These are phyloP conservation scores for Calonectria fujianensis DNA, from an alignment of 2,329 filamentous ascomycete species.

Conservation along the genomic window DNA sequence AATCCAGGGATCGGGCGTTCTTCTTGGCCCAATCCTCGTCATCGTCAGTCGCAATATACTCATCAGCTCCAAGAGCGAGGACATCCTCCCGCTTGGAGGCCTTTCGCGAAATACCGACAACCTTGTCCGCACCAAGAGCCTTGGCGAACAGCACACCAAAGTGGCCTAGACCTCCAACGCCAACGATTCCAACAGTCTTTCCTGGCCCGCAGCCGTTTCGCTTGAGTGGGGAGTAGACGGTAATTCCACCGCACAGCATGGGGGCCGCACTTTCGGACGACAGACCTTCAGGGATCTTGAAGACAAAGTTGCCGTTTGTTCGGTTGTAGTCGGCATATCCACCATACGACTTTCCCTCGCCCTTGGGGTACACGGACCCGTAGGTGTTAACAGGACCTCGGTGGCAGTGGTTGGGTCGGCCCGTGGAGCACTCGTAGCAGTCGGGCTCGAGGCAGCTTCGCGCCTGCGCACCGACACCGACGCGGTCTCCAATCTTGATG, in stretches of 20 bases:
- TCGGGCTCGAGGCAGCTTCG: constrained; percentile 73
- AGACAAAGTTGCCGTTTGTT: constrained; percentile 60
- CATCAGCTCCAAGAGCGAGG: constrained; percentile 72
- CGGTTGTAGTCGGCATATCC: constrained; percentile 69
- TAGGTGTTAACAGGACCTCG: constrained; percentile 76
- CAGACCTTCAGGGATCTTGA: constrained; percentile 84
- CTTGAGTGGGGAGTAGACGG: constrained; percentile 84
- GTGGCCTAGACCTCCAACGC: constrained; percentile 82
- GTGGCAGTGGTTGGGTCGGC: constrained; percentile 75
- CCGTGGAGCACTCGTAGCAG: constrained; percentile 71
- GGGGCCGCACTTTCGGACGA: constrained; percentile 78
- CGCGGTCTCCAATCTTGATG: constrained; percentile 77
- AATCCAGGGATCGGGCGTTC: constrained; percentile 77
- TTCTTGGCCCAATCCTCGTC: constrained; percentile 70
- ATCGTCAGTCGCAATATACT: constrained; percentile 74
- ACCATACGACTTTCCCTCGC: constrained; percentile 76
- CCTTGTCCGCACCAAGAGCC: constrained; percentile 74
- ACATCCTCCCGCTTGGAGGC: constrained; percentile 74
- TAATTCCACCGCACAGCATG: constrained; percentile 89
- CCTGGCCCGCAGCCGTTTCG: constrained; percentile 83
- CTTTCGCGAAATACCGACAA: constrained; percentile 74
- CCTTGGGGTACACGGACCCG: constrained; percentile 72
- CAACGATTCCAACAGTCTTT: constrained; percentile 83
- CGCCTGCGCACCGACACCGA: constrained; percentile 81
- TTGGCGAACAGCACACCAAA: constrained; percentile 80